Evolutionary conservation across 2,329 filamentous ascomycete genomes (phyloP).

Genomic region (Fusarium ambrosium): DNA sequence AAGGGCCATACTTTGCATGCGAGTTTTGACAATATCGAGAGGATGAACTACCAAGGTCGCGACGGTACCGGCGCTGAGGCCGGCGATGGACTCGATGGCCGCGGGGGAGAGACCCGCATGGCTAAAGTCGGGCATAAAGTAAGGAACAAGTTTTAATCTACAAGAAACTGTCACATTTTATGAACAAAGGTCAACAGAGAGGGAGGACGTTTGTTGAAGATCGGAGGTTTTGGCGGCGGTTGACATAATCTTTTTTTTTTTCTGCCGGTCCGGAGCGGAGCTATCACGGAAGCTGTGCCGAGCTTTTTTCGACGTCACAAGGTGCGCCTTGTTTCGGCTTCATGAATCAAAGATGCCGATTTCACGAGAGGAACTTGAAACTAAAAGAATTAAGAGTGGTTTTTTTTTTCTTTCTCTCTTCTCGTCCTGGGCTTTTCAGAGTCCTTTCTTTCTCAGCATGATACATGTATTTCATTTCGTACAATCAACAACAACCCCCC

Average conservation of each 20-base stretch:
- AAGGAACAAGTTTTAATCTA: conserved; percentile 7
- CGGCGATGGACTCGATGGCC: conserved; percentile 87
- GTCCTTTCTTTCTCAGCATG: conserved; percentile 31
- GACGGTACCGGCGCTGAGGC: conserved; percentile 88
- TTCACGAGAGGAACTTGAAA: neutral
- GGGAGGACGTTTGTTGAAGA: neutral
- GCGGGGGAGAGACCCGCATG: conserved; percentile 78
- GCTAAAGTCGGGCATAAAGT: conserved; percentile 61
- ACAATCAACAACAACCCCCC: conserved; percentile 31
- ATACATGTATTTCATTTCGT: conserved; percentile 44
- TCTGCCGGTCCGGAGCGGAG: neutral
- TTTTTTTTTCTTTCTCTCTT: conserved; percentile 30
- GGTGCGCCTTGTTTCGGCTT: conserved; percentile 15
- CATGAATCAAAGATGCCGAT: neutral
- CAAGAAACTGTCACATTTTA: conserved; percentile 45
- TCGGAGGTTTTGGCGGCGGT: conserved; percentile 2
- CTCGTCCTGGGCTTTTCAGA: conserved; percentile 20
- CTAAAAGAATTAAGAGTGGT: conserved; percentile 42
- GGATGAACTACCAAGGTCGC: conserved; percentile 92
- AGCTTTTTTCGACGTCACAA: conserved; percentile 36
- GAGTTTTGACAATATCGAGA: conserved; percentile 95
- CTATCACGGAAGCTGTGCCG: conserved; percentile 26
- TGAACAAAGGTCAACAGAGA: neutral
- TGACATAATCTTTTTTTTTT: conserved; percentile 33
- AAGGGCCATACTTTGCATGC: conserved; percentile 79